phyloP scores from a whole-genome alignment of 1,284 basidiomycete species.

The Neolentinus lepideus region DNA sequence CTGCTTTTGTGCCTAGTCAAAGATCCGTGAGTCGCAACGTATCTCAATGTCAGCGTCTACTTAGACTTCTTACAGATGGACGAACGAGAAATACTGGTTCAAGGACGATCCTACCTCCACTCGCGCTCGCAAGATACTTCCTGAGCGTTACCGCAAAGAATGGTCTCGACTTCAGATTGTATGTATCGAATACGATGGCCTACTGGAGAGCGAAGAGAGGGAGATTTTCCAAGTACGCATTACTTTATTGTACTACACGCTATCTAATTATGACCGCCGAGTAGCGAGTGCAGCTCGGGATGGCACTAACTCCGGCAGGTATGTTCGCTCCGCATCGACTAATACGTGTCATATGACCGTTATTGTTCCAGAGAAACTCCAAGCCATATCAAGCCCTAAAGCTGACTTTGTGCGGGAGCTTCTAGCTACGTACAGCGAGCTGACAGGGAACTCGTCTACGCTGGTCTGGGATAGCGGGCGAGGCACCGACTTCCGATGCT shows the following conservation, averaged over 20 bases:
- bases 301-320: constrained; percentile 69
- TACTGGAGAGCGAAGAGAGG: constrained; percentile 50
- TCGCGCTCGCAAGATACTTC: constrained; percentile 29
- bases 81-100: constrained; percentile 49
- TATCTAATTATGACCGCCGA: background rate
- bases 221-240: constrained; percentile 66
- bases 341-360: background rate
- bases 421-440: constrained; percentile 30
- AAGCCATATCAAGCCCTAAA: constrained; percentile 48
- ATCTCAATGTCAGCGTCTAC: background rate
- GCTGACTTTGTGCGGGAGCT: constrained; percentile 47
- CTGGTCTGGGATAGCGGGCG: constrained; percentile 56
- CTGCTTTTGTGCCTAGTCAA: constrained; percentile 29
- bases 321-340: background rate
- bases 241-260: no score
- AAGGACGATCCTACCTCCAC: constrained; percentile 26
- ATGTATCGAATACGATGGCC: constrained; percentile 64
- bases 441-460: constrained; percentile 26
- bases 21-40: constrained; percentile 37
- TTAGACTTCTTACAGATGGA: constrained; percentile 18
- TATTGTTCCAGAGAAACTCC: constrained; percentile 47
- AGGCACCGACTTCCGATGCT: constrained; percentile 56
- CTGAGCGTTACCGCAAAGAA: constrained; percentile 41
- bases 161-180: constrained; percentile 66
- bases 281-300: constrained; percentile 69